A percentile compares a stretch with the other conserved stretches of the same genome.
Conservation (phyloP, 164 flowering plant species). For the Vitis rotundifolia region DNA sequence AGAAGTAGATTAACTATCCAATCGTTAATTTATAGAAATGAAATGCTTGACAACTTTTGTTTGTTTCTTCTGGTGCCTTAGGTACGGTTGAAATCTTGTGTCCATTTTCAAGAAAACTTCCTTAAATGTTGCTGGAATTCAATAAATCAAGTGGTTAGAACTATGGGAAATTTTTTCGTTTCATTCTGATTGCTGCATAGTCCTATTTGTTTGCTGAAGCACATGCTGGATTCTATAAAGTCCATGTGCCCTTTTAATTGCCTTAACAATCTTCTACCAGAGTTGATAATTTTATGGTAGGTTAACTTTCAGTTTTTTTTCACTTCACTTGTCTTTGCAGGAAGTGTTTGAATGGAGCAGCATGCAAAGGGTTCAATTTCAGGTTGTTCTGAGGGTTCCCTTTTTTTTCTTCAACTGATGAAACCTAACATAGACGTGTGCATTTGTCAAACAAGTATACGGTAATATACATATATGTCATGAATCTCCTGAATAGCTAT, state of each 20-base stretch:
- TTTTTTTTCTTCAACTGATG: not conserved
- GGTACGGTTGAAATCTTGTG: not conserved
- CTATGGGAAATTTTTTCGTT: not conserved
- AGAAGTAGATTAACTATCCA: too few relatives aligned
- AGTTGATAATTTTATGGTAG: slow-evolving; percentile 1
- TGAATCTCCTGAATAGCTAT: slow-evolving; percentile 4
- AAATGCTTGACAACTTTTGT: too few relatives aligned
- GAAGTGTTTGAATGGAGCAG: slow-evolving; percentile 39
- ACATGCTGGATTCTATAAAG: not conserved
- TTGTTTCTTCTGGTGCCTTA: too few relatives aligned
- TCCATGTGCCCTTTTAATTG: not conserved
- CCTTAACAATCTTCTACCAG: not conserved
- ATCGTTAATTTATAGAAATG: too few relatives aligned
- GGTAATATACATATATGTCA: not conserved
- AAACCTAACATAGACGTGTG: not conserved
- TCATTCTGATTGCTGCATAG: not conserved
- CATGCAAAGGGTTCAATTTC: slow-evolving; percentile 22
- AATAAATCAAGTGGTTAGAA: too few relatives aligned
- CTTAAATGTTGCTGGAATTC: not conserved
- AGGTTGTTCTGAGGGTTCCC: slow-evolving; percentile 24
- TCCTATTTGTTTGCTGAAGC: not conserved
- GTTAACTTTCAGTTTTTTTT: not conserved
- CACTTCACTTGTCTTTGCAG: slow-evolving; percentile 14
- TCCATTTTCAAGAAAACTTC: not conserved
- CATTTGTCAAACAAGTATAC: not conserved